Percentiles rank a stretch among this genome's conserved stretches.
phyloP scores from a whole-genome alignment of 805 yeast species.

The Ogataea salicorniae region DNA sequence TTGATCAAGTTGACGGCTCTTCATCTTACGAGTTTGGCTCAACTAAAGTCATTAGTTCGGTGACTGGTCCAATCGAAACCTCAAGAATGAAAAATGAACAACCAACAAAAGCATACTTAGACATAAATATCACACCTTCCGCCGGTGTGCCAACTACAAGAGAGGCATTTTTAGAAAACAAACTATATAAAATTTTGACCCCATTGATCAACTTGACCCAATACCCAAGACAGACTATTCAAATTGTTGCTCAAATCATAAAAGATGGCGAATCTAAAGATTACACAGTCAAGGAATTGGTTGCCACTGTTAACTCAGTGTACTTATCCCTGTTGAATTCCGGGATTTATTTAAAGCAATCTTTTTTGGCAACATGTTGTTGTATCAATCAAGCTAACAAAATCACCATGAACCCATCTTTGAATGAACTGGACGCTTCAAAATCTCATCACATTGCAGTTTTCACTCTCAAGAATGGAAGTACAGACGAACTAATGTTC shows the following conservation, averaged over 20 bases:
- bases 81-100: slow-evolving; percentile 76
- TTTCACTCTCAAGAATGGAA: slow-evolving; percentile 46
- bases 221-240: slow-evolving; percentile 77
- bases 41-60: slow-evolving; percentile 65
- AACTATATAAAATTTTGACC: slow-evolving; percentile 55
- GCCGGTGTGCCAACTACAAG: slow-evolving; percentile 67
- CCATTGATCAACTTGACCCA: slow-evolving; percentile 54
- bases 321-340: slow-evolving; percentile 77
- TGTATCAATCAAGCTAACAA: slow-evolving; percentile 19
- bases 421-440: slow-evolving; percentile 37
- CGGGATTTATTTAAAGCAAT: slow-evolving; percentile 60
- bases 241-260: slow-evolving; percentile 60
- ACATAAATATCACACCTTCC: slow-evolving; percentile 73
- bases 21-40: slow-evolving; percentile 48
- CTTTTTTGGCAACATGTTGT: slow-evolving; percentile 54
- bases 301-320: slow-evolving; percentile 67
- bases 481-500: slow-evolving; percentile 52
- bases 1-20: slow-evolving; percentile 77
- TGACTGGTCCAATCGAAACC: slow-evolving; percentile 83
- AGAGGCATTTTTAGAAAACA: slow-evolving; percentile 72
- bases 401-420: slow-evolving; percentile 41
- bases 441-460: slow-evolving; percentile 64
- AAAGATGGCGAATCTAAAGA: slow-evolving; percentile 44
- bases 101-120: slow-evolving; percentile 74
- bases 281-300: slow-evolving; percentile 44